A percentile compares a stretch with the other conserved stretches of the same genome.
phyloP scores from a whole-genome alignment of 371 early-diverging fungal species.

The Mortierella sp. region DNA sequence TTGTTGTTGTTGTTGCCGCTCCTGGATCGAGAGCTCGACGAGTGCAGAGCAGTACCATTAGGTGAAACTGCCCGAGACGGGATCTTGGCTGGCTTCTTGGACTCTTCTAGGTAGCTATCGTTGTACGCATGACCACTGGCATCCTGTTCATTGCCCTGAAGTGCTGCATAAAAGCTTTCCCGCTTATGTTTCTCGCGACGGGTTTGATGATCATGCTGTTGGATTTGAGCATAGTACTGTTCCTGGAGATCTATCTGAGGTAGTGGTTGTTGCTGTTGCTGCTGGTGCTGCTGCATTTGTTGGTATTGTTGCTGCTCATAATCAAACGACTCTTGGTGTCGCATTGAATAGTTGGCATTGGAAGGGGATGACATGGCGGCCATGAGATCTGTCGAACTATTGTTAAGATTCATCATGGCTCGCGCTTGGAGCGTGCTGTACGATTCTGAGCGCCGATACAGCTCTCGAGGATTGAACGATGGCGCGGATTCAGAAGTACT shows the following conservation, averaged over 20 bases:
- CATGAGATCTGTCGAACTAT: conserved; percentile 18
- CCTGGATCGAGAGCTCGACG: no score
- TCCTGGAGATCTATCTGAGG: no score
- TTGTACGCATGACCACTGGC: not conserved
- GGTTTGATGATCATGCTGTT: no score
- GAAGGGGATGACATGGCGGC: conserved; percentile 1
- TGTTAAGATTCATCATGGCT: conserved; percentile 24
- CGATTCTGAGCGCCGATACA: conserved; percentile 44
- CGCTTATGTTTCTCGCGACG: conserved; percentile 44
- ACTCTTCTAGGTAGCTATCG: conserved; percentile 22
- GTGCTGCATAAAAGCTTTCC: conserved; percentile 47
- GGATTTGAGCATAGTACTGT: no score
- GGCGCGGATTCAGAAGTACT: conserved; percentile 18
- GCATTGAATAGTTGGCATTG: conserved; percentile 21
- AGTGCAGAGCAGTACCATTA: no score
- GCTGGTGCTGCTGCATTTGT: conserved; percentile 20
- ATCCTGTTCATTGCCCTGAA: conserved; percentile 12
- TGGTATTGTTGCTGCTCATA: conserved; percentile 8
- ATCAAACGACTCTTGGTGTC: conserved; percentile 7
- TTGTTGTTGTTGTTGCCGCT: no score
- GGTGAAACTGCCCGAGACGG: conserved; percentile 31
- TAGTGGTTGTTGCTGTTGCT: conserved; percentile 10
- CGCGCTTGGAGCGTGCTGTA: conserved; percentile 41
- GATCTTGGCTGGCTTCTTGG: conserved; percentile 12
- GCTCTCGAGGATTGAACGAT: conserved; percentile 21